phyloP scores from a whole-genome alignment of 768 basidiomycete genomes.

The Paxillus rubicundulus region DNA sequence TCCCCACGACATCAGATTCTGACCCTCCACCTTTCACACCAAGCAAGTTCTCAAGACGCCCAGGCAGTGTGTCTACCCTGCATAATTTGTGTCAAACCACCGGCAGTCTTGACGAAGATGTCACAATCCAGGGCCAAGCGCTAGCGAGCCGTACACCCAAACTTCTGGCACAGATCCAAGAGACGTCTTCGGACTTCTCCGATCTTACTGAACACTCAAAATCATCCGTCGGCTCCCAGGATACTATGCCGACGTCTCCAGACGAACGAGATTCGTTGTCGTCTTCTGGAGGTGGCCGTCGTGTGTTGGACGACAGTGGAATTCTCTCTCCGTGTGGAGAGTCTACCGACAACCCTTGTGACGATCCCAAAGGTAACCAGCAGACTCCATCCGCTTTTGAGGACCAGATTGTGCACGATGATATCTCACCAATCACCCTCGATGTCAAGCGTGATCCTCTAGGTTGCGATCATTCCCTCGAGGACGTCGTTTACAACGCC shows the following conservation, averaged over 20 bases:
- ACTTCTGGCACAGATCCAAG: slow-evolving; percentile 28
- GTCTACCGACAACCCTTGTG: slow-evolving; percentile 50
- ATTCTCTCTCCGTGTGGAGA: slow-evolving; percentile 34
- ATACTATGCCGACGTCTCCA: slow-evolving; percentile 48
- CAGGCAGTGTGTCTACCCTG: slow-evolving; percentile 38
- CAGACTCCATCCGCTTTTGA: slow-evolving; percentile 38
- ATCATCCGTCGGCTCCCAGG: slow-evolving; percentile 44
- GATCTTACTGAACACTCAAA: slow-evolving; percentile 41
- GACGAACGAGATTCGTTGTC: slow-evolving; percentile 41
- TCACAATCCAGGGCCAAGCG: slow-evolving; percentile 53
- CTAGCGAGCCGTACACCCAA: slow-evolving; percentile 24
- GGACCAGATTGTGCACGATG: slow-evolving; percentile 54
- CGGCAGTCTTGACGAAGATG: slow-evolving; percentile 49
- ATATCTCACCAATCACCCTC: slow-evolving; percentile 47
- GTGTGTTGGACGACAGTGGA: slow-evolving; percentile 17
- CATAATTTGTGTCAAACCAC: slow-evolving; percentile 34
- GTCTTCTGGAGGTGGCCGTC: slow-evolving; percentile 26
- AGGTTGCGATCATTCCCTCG: slow-evolving; percentile 73
- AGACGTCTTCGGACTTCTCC: slow-evolving; percentile 52
- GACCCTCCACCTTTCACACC: slow-evolving; percentile 45
- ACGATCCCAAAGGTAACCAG: slow-evolving; percentile 43
- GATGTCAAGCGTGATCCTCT: slow-evolving; percentile 39
- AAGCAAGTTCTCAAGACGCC: slow-evolving; percentile 44
- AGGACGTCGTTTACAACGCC: slow-evolving; percentile 86
- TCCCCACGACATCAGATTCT: slow-evolving; percentile 51